phyloP scores from a whole-genome alignment of 257 asterid genomes.

The Petunia secreta region DNA sequence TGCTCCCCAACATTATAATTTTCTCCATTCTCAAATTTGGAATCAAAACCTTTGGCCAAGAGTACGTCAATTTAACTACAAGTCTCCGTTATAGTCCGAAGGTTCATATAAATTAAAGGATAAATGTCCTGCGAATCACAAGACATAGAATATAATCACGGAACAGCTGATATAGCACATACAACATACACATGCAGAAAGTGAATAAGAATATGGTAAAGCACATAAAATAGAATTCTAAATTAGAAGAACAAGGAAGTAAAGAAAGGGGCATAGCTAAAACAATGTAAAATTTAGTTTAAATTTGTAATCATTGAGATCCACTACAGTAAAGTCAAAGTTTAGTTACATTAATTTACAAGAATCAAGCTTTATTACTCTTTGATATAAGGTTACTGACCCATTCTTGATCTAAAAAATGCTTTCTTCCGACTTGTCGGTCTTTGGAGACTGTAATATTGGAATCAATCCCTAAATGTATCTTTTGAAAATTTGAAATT shows the following conservation, averaged over 20 bases:
- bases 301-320: neutral
- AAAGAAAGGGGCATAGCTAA: neutral
- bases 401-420: neutral
- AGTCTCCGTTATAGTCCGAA: no score
- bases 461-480: neutral
- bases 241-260: no score
- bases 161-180: no score
- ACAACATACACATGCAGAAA: no score
- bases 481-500: neutral
- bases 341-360: neutral
- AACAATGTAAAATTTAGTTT: neutral
- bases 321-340: neutral
- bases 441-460: constrained; percentile 2
- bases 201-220: no score
- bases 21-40: no score
- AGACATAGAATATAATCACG: no score
- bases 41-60: no score
- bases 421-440: neutral
- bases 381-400: neutral
- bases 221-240: neutral
- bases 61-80: no score
- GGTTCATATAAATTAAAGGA: no score
- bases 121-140: no score
- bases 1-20: no score
- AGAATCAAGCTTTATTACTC: neutral